Conservation (phyloP, 2,329 filamentous ascomycete genomes). For the Parastagonospora avenae region DNA sequence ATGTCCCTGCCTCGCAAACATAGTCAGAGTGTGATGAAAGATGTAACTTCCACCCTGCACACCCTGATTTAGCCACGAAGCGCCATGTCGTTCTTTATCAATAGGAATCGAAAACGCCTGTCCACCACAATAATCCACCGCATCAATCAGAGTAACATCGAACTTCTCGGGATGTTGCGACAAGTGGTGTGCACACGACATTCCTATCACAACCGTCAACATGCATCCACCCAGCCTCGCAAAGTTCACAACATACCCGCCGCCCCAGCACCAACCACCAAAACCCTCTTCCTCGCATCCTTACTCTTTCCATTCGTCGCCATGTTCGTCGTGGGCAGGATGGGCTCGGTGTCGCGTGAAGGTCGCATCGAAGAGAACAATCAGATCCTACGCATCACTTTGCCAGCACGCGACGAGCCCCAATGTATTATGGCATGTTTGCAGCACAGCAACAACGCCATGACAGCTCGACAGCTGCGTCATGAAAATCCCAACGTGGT, state of each 20-base stretch:
- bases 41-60: conserved; percentile 69
- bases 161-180: conserved; percentile 69
- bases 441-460: conserved; percentile 9
- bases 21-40: conserved; percentile 70
- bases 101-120: conserved; percentile 64
- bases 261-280: conserved; percentile 49
- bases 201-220: conserved; percentile 44
- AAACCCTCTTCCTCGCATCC: conserved; percentile 41
- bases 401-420: not conserved
- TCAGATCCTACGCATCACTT: not conserved
- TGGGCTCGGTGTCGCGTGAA: conserved; percentile 33
- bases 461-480: conserved; percentile 32
- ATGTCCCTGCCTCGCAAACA: conserved; percentile 64
- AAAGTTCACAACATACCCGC: conserved; percentile 35
- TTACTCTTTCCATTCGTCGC: conserved; percentile 28
- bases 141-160: conserved; percentile 63
- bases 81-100: conserved; percentile 61
- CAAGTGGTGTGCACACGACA: conserved; percentile 70
- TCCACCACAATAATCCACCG: conserved; percentile 62
- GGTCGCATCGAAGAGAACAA: conserved; percentile 17
- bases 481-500: conserved; percentile 35
- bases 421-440: conserved; percentile 16
- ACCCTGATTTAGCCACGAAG: conserved; percentile 65
- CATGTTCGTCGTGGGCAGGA: conserved; percentile 42
- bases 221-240: not conserved